Evolutionary conservation across 2,329 filamentous ascomycete genomes (phyloP).

Genomic region (Sporothrix variecibatus): DNA sequence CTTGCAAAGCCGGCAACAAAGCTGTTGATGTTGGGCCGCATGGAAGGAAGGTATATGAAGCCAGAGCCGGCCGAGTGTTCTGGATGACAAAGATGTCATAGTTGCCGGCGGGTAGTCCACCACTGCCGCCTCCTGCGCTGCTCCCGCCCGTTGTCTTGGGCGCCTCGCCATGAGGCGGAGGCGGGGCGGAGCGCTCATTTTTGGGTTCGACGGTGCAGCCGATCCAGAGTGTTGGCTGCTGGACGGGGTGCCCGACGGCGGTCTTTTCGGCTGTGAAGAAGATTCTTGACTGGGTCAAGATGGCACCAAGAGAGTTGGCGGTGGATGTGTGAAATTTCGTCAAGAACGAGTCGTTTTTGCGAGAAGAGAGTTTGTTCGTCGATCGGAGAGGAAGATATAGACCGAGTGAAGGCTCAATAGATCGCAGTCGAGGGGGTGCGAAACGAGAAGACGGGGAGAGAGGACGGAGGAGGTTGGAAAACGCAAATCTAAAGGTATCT

Average conservation of each 20-base stretch:
- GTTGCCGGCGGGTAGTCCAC: conserved; percentile 74
- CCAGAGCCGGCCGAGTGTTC: conserved; percentile 86
- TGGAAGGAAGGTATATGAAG: conserved; percentile 90
- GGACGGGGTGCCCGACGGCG: not conserved
- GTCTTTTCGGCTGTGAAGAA: not conserved
- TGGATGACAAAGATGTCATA: conserved; percentile 97
- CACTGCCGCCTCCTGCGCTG: conserved; percentile 24
- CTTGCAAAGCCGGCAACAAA: conserved; percentile 84
- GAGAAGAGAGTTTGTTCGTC: not conserved
- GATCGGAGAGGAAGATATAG: not conserved
- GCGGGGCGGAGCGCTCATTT: conserved; percentile 71
- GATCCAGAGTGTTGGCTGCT: conserved; percentile 23
- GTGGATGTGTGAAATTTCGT: not conserved
- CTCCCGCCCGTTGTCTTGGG: conserved; percentile 63
- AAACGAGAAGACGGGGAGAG: not conserved
- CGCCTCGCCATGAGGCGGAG: conserved; percentile 80
- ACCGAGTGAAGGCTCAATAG: not conserved
- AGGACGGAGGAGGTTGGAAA: conserved; percentile 3
- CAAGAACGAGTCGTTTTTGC: not conserved
- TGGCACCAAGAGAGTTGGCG: conserved; percentile 8
- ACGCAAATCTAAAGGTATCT: conserved; percentile 23
- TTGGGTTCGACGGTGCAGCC: conserved; percentile 31
- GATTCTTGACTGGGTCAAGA: conserved; percentile 24
- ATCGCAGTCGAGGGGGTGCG: not conserved
- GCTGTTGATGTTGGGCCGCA: conserved; percentile 83